Conservation (phyloP, 371 early-diverging fungal species). For the Umbelopsis sp. region DNA sequence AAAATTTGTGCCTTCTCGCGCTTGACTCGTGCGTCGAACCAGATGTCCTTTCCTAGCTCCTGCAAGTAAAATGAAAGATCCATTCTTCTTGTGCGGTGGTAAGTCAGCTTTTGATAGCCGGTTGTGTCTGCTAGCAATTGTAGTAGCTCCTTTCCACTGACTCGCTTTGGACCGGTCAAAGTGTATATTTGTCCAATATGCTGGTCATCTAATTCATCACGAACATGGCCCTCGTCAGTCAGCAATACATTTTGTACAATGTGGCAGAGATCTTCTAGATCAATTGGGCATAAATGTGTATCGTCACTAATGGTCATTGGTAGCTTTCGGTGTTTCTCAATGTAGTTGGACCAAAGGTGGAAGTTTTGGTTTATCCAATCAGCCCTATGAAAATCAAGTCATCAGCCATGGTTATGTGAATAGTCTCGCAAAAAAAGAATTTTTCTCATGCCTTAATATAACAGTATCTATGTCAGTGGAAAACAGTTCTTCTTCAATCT, state of each 20-base stretch:
- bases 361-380: conserved; percentile 50
- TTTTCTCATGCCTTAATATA: conserved; percentile 38
- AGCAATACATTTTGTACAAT: conserved; percentile 29
- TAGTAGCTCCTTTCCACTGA: conserved; percentile 33
- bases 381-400: conserved; percentile 32
- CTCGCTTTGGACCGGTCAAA: conserved; percentile 38
- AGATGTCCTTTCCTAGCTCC: conserved; percentile 35
- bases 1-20: conserved; percentile 35
- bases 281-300: conserved; percentile 42
- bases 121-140: conserved; percentile 32
- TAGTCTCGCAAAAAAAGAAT: neutral
- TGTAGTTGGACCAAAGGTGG: conserved; percentile 35
- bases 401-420: neutral
- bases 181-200: conserved; percentile 44
- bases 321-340: conserved; percentile 31
- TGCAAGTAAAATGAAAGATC: conserved; percentile 38
- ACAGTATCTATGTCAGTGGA: conserved; percentile 37
- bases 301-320: conserved; percentile 30
- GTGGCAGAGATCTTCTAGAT: conserved; percentile 41
- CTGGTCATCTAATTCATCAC: conserved; percentile 23
- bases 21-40: conserved; percentile 50
- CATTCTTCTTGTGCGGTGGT: conserved; percentile 35
- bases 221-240: neutral
- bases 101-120: conserved; percentile 26
- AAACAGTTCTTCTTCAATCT: conserved; percentile 45